Evolutionary conservation across 208 protist species (phyloP), one percentile per base, ranked within the genome.

Genomic region (Plasmodiophora brassicae): DNA sequence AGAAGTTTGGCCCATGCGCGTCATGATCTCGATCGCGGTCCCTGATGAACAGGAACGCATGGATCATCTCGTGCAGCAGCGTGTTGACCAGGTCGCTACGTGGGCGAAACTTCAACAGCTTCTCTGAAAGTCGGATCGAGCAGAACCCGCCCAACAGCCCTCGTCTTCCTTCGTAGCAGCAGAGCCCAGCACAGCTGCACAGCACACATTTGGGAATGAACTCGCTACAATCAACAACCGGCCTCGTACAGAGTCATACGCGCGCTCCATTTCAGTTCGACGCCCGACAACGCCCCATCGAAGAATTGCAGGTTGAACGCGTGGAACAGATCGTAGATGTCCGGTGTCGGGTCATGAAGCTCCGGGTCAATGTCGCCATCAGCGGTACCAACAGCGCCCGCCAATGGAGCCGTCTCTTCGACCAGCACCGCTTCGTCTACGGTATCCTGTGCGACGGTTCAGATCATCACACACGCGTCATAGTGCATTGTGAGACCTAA

Each of bases 31-130:
- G 57, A 53, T 91, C 57, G 43, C 45, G 32, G 0, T n/a, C 65
- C 39, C 50, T 88, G 0, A 91, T 45, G 32, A 91, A 91, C 0
- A 91, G 39, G 38, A 85, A 91, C 38, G 89, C 89, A 43, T 91
- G 89, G 0, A 91, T 91, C 89, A 91, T 91, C 43, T 91, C 89
- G 54, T 91, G 89, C 35, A 91, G 84, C 46, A 91, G 39, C 0
- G 89, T 91, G 35, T 89, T n/a, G 28, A 91, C 87, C 86, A 91
- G 46, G 38, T 91, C 89, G 36, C 43, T 86, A 0, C 71, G 83
- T 35, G 89, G 89, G 25, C 89, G 65, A 71, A 90, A 91, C 65
- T 91, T 88, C 0, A 91, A 22, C 39, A 91, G 36, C 0, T 46
- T 46, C 28, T 91, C 86, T 46, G 57, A 86, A n/a, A 91, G 8